Evolutionary conservation across 202 grass and related monocot genomes (phyloP).

Genomic region (Panicum virgatum): DNA sequence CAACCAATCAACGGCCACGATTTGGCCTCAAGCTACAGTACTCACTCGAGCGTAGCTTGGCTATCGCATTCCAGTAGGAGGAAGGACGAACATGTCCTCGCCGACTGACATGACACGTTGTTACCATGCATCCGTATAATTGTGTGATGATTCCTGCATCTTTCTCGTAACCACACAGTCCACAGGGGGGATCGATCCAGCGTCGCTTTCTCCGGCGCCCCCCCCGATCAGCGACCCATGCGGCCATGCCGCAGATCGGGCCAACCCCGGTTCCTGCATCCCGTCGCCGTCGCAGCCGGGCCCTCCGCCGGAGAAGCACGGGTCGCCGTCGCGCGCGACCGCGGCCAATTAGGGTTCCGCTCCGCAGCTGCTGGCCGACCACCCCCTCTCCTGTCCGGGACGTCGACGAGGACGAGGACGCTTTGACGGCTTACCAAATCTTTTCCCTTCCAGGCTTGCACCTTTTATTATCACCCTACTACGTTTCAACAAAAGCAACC

Average conservation of each 20-base stretch:
- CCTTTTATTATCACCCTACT: too few species aligned
- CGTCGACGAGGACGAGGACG: too few species aligned
- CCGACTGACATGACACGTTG: too few species aligned
- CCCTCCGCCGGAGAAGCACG: slow-evolving; percentile 32
- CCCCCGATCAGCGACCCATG: slow-evolving; percentile 23
- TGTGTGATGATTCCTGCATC: too few species aligned
- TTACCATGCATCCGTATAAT: too few species aligned
- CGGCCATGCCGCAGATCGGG: not conserved
- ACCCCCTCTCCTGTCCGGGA: not conserved
- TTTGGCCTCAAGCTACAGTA: not conserved
- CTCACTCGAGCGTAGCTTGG: too few species aligned
- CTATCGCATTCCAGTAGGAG: too few species aligned
- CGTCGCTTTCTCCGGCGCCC: not conserved
- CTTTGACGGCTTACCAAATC: too few species aligned
- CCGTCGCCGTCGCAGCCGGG: slow-evolving; percentile 12
- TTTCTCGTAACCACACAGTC: not conserved
- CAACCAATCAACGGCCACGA: not conserved
- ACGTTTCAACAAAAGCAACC: too few species aligned
- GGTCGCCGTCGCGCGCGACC: slow-evolving; percentile 28
- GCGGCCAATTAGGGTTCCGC: slow-evolving; percentile 27
- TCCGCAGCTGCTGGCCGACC: not conserved
- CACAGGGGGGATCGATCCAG: not conserved
- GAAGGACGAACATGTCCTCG: too few species aligned
- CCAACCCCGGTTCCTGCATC: not conserved
- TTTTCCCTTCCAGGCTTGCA: too few species aligned